Evolutionary conservation across 805 yeast species (phyloP).

Genomic region (Vanderwaltozyma yarrowii): DNA sequence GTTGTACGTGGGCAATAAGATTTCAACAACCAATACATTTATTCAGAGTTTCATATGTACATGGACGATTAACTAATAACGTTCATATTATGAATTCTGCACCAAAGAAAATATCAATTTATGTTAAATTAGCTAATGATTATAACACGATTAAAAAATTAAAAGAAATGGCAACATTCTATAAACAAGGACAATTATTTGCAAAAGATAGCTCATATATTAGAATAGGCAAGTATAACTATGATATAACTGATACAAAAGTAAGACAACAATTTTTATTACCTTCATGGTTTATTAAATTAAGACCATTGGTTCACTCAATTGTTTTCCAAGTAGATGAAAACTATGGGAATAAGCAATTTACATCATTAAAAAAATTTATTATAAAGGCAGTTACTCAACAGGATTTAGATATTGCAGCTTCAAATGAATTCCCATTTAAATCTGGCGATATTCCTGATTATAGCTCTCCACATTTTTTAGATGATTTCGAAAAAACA

Average conservation of each 20-base stretch:
- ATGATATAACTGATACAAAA: constrained; percentile 16
- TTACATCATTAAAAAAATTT: constrained; percentile 31
- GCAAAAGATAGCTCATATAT: constrained; percentile 15
- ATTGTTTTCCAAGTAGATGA: constrained; percentile 24
- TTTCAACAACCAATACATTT: constrained; percentile 32
- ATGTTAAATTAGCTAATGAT: constrained; percentile 10
- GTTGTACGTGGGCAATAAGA: constrained; percentile 29
- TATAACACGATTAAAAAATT: constrained; percentile 3
- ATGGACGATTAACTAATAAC: constrained; percentile 30
- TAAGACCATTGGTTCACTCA: constrained; percentile 25
- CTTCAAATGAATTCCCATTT: constrained; percentile 11
- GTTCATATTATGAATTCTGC: constrained; percentile 32
- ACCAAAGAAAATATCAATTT: constrained; percentile 27
- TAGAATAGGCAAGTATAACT: constrained; percentile 22
- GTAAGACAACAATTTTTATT: constrained; percentile 24
- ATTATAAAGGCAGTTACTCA: constrained; percentile 34
- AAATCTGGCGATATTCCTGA: constrained; percentile 15
- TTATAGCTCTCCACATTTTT: constrained; percentile 4
- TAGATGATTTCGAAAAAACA: neutral
- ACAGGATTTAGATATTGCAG: constrained; percentile 25
- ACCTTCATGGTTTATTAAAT: constrained; percentile 25
- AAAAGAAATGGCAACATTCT: constrained; percentile 8
- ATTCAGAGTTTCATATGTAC: constrained; percentile 28
- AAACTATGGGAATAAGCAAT: constrained; percentile 31
- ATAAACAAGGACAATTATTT: constrained; percentile 11